Evolutionary conservation across 257 asterid genomes (phyloP).

Genomic region (Schizonepeta tenuifolia): DNA sequence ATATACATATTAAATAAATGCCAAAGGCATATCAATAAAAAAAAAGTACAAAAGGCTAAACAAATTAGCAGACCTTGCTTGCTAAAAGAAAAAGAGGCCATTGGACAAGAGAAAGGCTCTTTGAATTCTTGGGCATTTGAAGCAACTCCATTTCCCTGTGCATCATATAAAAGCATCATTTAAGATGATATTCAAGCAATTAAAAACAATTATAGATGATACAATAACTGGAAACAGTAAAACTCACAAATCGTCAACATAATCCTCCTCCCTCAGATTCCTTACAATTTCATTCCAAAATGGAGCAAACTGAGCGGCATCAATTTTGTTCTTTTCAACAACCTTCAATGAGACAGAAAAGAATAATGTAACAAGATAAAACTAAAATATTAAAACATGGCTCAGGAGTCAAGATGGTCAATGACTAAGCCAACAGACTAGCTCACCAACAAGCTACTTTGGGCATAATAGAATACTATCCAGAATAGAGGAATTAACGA

Average conservation of each 20-base stretch:
- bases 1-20: slow-evolving; percentile 26
- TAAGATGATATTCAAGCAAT: slow-evolving; percentile 23
- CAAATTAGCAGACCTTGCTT: slow-evolving; percentile 73
- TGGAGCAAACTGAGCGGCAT: slow-evolving; percentile 94
- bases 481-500: not conserved
- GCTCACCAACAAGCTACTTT: slow-evolving; percentile 18
- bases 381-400: slow-evolving; percentile 24
- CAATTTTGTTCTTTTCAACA: slow-evolving; percentile 61
- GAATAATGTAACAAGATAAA: slow-evolving; percentile 29
- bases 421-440: slow-evolving; percentile 10
- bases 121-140: slow-evolving; percentile 83
- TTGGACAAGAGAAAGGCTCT: slow-evolving; percentile 73
- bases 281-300: slow-evolving; percentile 92
- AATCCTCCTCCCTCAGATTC: slow-evolving; percentile 96
- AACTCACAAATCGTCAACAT: slow-evolving; percentile 74
- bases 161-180: slow-evolving; percentile 29
- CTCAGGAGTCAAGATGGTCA: slow-evolving; percentile 7
- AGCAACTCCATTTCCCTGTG: slow-evolving; percentile 94
- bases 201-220: slow-evolving; percentile 16
- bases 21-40: slow-evolving; percentile 23
- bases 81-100: slow-evolving; percentile 98
- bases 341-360: slow-evolving; percentile 50
- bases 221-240: slow-evolving; percentile 23
- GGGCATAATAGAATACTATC: not conserved
- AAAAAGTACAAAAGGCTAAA: slow-evolving; percentile 19